A percentile compares a stretch with the other conserved stretches of the same genome.
These are phyloP conservation scores for Raffaelea albimanens DNA, from an alignment of 2,329 filamentous ascomycete genomes.

Conservation along the genomic window DNA sequence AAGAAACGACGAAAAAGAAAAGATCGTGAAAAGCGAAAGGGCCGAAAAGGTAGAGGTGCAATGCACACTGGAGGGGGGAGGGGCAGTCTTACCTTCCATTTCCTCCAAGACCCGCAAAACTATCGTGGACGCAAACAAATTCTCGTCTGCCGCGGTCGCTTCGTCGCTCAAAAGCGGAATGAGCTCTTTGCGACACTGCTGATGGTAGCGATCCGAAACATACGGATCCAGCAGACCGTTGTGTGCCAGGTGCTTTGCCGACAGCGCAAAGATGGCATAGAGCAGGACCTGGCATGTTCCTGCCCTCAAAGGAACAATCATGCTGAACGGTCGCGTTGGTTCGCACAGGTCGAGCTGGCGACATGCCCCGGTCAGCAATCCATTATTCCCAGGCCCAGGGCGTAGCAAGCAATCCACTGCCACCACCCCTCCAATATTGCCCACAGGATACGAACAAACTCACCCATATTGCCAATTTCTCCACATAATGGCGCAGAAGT, in stretches of 20 bases:
- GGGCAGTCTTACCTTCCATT: conserved; percentile 25
- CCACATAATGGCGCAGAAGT: conserved; percentile 23
- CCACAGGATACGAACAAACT: conserved; percentile 4
- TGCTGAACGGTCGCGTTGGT: conserved; percentile 36
- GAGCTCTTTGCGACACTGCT: conserved; percentile 38
- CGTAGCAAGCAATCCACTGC: too few species aligned
- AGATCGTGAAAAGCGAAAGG: background rate
- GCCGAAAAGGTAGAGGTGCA: conserved; percentile 1
- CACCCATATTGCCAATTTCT: conserved; percentile 26
- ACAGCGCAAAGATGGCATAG: conserved; percentile 47
- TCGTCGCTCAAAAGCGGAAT: conserved; percentile 36
- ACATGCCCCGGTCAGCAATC: too few species aligned
- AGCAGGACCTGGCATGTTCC: conserved; percentile 40
- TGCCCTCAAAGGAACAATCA: conserved; percentile 42
- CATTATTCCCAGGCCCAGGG: too few species aligned
- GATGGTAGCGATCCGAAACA: conserved; percentile 42
- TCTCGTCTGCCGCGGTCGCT: conserved; percentile 34
- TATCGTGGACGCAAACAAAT: conserved; percentile 44
- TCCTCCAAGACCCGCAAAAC: conserved; percentile 49
- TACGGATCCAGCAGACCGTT: conserved; percentile 36
- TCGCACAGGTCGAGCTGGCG: conserved; percentile 33
- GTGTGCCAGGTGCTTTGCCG: conserved; percentile 43
- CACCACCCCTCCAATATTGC: too few species aligned
- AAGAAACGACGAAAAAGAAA: conserved; percentile 14
- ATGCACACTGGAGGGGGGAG: conserved; percentile 3